Evolutionary conservation across 768 basidiomycete species (phyloP).

Genomic region (Calocera cornea): DNA sequence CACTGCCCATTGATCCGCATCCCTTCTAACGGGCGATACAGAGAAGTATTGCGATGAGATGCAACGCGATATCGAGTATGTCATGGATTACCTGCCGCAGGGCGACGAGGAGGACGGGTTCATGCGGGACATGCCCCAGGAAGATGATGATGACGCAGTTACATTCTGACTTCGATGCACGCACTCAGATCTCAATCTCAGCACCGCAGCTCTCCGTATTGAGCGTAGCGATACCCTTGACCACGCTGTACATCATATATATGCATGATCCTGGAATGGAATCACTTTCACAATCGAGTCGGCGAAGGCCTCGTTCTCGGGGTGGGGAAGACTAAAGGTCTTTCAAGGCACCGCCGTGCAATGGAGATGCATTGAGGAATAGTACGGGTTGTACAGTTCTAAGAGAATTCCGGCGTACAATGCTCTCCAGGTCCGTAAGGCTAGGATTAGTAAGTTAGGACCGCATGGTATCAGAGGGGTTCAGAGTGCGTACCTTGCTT

Average conservation of each 20-base stretch:
- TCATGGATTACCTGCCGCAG: conserved; percentile 17
- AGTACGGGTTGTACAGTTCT: conserved; percentile 21
- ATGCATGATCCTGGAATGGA: no score
- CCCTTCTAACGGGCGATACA: conserved; percentile 18
- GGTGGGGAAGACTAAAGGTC: no score
- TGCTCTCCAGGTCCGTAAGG: conserved; percentile 90
- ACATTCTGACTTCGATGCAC: background rate
- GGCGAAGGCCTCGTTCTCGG: no score
- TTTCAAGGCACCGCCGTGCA: no score
- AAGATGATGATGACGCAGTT: background rate
- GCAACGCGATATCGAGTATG: conserved; percentile 66
- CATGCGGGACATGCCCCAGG: background rate
- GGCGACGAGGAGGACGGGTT: conserved; percentile 32
- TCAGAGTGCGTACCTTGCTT: conserved; percentile 41
- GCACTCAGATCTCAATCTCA: no score
- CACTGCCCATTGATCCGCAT: background rate
- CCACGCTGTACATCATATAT: no score
- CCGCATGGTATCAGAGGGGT: background rate
- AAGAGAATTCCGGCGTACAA: conserved; percentile 74
- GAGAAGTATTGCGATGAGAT: conserved; percentile 79
- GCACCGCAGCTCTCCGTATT: no score
- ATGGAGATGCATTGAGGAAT: no score
- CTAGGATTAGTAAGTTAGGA: conserved; percentile 29
- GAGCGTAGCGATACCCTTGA: no score
- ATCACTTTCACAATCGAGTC: no score